Evolutionary conservation across 805 yeast species (phyloP).

Genomic region (Yarrowia deformans): DNA sequence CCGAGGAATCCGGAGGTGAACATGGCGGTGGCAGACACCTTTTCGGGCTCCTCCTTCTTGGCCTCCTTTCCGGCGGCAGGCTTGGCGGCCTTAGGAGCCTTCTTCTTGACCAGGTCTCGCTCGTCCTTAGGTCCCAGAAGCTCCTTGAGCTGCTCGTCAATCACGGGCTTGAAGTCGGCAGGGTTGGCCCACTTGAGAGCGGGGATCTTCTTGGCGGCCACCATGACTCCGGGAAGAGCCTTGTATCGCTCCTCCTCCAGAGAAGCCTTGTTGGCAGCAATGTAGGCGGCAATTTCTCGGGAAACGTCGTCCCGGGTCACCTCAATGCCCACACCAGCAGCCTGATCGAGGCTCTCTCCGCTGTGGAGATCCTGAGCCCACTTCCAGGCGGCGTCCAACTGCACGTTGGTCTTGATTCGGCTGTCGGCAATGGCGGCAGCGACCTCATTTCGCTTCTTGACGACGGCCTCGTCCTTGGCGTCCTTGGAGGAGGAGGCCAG

Average conservation of each 20-base stretch:
- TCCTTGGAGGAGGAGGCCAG: constrained; percentile 74
- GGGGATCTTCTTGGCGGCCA: constrained; percentile 74
- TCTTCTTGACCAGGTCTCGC: constrained; percentile 82
- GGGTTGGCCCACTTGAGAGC: constrained; percentile 93
- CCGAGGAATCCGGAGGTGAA: constrained; percentile 95
- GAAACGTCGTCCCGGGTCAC: constrained; percentile 72
- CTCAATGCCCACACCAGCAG: constrained; percentile 78
- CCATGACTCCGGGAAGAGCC: constrained; percentile 76
- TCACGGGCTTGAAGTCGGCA: constrained; percentile 80
- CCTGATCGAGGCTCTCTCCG: constrained; percentile 61
- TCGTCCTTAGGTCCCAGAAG: constrained; percentile 95
- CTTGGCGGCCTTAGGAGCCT: constrained; percentile 59
- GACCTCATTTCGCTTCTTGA: constrained; percentile 59
- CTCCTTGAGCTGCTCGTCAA: constrained; percentile 76
- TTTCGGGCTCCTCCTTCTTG: constrained; percentile 39
- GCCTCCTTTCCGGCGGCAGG: constrained; percentile 46
- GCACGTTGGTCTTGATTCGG: constrained; percentile 70
- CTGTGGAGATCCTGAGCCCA: constrained; percentile 60
- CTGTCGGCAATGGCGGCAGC: constrained; percentile 69
- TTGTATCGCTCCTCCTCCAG: constrained; percentile 79
- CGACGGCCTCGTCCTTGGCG: constrained; percentile 52
- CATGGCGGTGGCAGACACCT: constrained; percentile 57
- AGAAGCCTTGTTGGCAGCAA: constrained; percentile 64
- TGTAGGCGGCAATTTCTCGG: constrained; percentile 62
- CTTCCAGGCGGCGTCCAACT: constrained; percentile 77